Evolutionary conservation across 768 basidiomycete genomes (phyloP), one percentile per base, ranked within the genome.

Genomic region (Suillus paluster): DNA sequence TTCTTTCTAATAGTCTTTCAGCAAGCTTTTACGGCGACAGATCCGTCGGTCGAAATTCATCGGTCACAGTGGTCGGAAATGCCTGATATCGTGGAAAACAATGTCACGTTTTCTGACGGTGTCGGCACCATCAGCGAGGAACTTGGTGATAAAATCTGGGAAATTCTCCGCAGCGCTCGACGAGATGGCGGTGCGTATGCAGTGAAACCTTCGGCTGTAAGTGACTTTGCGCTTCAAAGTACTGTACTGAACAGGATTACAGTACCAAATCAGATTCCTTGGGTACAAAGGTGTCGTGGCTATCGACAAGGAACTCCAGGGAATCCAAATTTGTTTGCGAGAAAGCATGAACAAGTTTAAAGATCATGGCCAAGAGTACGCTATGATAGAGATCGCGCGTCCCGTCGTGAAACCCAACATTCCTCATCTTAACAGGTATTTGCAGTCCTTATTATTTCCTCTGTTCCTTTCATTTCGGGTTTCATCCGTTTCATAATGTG

Each of bases 1-100:
- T 34, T 25, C 33, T 44, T 27, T 21, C 62, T 71, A 23, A 75
- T 5, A 6, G 9, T 65, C 23, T 14, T 21, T 38, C 49, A 75
- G 74, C 93, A 93, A 75, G 90, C 91, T 0, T 94, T 95, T 68
- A 91, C 91, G 0, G 88, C 90, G 2, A 95, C 94, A 2, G 87
- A 91, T 63, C 84, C 87, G 0, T 90, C 90, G 1, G 85, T 93
- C 21, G 72, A 70, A 23, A 85, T 94, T 54, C 61, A 64, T 8
- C 73, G 72, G 2, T 64, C 79, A 48, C 80, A 94, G 66, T 93
- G 92, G 86, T 81, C 86, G 55, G 77, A 81, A 59, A 81, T 92
- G 50, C 69, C 71, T 0, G 92, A 94, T 69, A 75, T 92, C 12
- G 80, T 79, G 17, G 65, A 70, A 14, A 73, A 77, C 25, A 67